phyloP scores from a whole-genome alignment of 768 basidiomycete species.

The Boletales sp. region DNA sequence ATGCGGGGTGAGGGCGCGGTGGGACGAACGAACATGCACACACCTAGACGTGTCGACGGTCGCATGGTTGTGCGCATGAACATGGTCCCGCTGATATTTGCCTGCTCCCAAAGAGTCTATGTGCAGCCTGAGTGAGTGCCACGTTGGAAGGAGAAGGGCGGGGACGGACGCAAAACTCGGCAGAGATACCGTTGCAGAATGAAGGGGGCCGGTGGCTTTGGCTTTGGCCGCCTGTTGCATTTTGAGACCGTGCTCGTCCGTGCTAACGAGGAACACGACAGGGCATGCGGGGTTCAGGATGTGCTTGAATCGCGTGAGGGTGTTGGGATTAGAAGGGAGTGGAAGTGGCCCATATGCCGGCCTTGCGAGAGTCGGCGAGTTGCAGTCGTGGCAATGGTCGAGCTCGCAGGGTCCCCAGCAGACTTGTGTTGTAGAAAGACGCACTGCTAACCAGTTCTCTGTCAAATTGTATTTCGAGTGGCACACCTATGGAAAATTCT shows the following conservation, averaged over 20 bases:
- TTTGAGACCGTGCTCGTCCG: constrained; percentile 89
- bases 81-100: constrained; percentile 62
- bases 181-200: constrained; percentile 70
- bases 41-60: constrained; percentile 81
- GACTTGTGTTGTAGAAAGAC: no score
- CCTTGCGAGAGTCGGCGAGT: constrained; percentile 33
- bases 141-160: not conserved
- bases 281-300: constrained; percentile 49
- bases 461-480: no score
- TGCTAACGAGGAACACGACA: constrained; percentile 73
- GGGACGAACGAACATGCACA: constrained; percentile 19
- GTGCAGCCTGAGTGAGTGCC: constrained; percentile 1
- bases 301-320: constrained; percentile 68
- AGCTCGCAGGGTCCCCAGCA: constrained; percentile 58
- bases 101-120: constrained; percentile 62
- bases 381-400: not conserved
- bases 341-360: constrained; percentile 88
- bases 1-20: not conserved
- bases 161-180: constrained; percentile 68
- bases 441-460: no score
- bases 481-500: no score
- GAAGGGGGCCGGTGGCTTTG: constrained; percentile 48
- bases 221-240: constrained; percentile 36
- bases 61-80: constrained; percentile 72
- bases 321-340: constrained; percentile 76